These are phyloP conservation scores for Cytospora piceicola DNA, from an alignment of 2,329 filamentous ascomycete genomes.

Conservation along the genomic window DNA sequence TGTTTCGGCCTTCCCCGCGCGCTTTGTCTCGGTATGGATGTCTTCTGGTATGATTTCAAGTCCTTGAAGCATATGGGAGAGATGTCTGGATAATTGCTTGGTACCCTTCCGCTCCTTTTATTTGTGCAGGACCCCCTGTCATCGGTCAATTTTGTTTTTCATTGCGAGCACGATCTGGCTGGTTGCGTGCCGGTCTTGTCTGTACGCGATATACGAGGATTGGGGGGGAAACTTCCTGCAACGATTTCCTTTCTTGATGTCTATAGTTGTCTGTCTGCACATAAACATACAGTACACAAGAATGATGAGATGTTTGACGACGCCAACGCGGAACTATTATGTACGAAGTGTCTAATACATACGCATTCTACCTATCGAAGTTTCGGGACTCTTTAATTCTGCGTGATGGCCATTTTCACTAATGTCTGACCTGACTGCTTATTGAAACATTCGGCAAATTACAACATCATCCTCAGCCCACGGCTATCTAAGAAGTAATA, in stretches of 20 bases:
- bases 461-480: too few relatives aligned
- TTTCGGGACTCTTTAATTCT: too few relatives aligned
- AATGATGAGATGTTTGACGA: not conserved
- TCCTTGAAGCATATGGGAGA: not conserved
- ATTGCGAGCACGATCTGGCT: not conserved
- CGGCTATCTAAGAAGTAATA: not conserved
- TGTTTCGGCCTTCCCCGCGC: not conserved
- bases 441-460: too few relatives aligned
- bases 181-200: not conserved
- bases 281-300: not conserved
- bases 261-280: conserved; percentile 2
- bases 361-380: too few relatives aligned
- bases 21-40: not conserved
- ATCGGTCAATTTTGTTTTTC: not conserved
- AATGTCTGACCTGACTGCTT: too few relatives aligned
- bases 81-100: not conserved
- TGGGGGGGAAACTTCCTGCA: not conserved
- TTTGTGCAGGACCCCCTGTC: not conserved
- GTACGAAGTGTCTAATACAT: too few relatives aligned
- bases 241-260: not conserved
- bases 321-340: not conserved
- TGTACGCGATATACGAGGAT: not conserved
- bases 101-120: not conserved
- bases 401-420: too few relatives aligned
- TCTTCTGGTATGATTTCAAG: not conserved